phyloP scores from a whole-genome alignment of 1,284 basidiomycete species.

The Ganoderma boninense region DNA sequence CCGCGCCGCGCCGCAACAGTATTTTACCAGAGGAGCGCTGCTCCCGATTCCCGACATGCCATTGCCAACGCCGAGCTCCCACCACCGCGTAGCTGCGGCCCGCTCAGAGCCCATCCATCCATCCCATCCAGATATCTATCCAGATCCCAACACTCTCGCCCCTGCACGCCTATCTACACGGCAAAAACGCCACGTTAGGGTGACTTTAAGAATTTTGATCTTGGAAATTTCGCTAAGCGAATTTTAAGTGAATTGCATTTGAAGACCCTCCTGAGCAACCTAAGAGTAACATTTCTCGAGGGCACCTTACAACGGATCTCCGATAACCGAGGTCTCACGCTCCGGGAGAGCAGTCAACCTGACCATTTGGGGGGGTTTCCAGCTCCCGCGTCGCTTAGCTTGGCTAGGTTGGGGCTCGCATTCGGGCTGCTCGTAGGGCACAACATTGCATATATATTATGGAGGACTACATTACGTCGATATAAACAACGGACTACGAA shows the following conservation, averaged over 20 bases:
- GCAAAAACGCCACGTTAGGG: not conserved
- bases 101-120: not conserved
- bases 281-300: not conserved
- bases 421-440: not conserved
- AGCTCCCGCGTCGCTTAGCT: too few relatives aligned
- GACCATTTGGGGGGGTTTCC: not conserved
- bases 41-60: constrained; percentile 1
- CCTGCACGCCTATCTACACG: not conserved
- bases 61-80: not conserved
- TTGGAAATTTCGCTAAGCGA: not conserved
- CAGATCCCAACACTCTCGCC: not conserved
- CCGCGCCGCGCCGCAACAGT: constrained; percentile 21
- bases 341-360: not conserved
- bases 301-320: not conserved
- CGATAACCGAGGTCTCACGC: not conserved
- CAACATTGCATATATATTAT: not conserved
- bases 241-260: not conserved
- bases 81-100: not conserved
- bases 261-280: not conserved
- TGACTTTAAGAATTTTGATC: not conserved
- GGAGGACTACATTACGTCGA: not conserved
- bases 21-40: not conserved
- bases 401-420: too few relatives aligned
- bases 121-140: constrained; percentile 1
- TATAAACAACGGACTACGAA: not conserved